Base-by-base conservation (phyloP, 352 stramenopile genomes). In the Phytophthora citricola region DNA sequence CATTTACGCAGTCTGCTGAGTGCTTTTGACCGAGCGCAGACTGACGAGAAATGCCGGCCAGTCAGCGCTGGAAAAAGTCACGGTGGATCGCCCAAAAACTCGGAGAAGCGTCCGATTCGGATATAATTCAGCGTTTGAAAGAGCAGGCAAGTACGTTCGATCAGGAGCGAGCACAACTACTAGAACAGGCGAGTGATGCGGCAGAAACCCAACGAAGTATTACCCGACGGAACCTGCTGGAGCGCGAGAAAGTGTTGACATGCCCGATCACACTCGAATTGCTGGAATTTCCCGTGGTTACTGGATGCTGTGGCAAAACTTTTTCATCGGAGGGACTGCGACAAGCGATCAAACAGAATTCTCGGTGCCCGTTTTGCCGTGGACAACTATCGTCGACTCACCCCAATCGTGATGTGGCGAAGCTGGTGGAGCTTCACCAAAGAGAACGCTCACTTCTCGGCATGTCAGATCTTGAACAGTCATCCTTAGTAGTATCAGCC, bases 381-480 rank as follows among this genome's bases (percentile, higher is more conserved):
- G 36, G 5, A 26, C n/a, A 4, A 38, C 1, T 22, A 17, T 49
- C 43, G 17, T 43, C 34, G 11, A 38, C 27, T 31, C 36, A 58
- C 32, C 43, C 60, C 20, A 58, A 48, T 15, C 61, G 61, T 8
- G 51, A 63, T 17, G 24, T 69, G 53, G 38, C 61, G 12, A 51
- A 44, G 20, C 45, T 67, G 26, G 50, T 68, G 8, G 57, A 68
- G 43, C 29, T 72, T 29, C 64, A 72, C 32, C 58, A 47, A 55
- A 24, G 29, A 22, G 50, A 72, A 29, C 41, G 58, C 26, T 68
- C 43, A 5, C 17, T 68, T 32, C 27, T 68, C 7, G 51, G 43
- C 11, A 29, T 68, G 5, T 20, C 34, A 45, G 15, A 44, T 5
- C 0, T 22, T 27, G 32, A 54, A 29, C 8, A 22, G 17, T n/a